Conservation (phyloP, 768 basidiomycete genomes). For the Suillus weaverae region DNA sequence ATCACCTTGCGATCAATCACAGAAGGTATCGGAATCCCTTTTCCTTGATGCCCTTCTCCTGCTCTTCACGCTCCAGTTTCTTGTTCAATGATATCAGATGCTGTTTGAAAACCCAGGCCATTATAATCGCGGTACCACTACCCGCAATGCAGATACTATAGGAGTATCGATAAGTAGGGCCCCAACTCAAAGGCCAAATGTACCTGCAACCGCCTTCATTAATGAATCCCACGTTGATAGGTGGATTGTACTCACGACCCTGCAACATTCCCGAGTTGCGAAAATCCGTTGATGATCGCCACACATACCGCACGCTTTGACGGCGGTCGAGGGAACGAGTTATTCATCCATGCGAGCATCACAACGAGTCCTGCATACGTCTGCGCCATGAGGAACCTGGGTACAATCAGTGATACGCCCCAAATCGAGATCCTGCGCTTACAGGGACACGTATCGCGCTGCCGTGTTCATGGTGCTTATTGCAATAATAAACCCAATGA, state of each 20-base stretch:
- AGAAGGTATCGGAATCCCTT: constrained; percentile 54
- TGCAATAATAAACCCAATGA: constrained; percentile 68
- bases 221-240: constrained; percentile 4
- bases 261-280: constrained; percentile 80
- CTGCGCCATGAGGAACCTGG: constrained; percentile 74
- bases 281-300: constrained; percentile 78
- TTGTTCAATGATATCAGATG: constrained; percentile 45
- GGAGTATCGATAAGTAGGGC: constrained; percentile 67
- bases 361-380: constrained; percentile 72
- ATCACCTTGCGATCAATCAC: constrained; percentile 24
- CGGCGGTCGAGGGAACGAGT: constrained; percentile 70
- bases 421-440: constrained; percentile 22
- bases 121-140: constrained; percentile 48
- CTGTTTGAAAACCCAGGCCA: constrained; percentile 48
- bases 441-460: constrained; percentile 67
- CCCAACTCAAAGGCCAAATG: constrained; percentile 68
- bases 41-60: constrained; percentile 41
- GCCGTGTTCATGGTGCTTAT: constrained; percentile 62
- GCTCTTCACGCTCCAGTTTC: constrained; percentile 37
- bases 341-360: constrained; percentile 55
- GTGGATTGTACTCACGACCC: constrained; percentile 63
- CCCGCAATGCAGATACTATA: constrained; percentile 73
- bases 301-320: constrained; percentile 84
- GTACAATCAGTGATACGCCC: constrained; percentile 7
- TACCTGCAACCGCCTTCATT: constrained; percentile 41